A percentile compares a stretch with the other conserved stretches of the same genome.
phyloP scores from a whole-genome alignment of 768 basidiomycete genomes.

The Sutorius australiensis region DNA sequence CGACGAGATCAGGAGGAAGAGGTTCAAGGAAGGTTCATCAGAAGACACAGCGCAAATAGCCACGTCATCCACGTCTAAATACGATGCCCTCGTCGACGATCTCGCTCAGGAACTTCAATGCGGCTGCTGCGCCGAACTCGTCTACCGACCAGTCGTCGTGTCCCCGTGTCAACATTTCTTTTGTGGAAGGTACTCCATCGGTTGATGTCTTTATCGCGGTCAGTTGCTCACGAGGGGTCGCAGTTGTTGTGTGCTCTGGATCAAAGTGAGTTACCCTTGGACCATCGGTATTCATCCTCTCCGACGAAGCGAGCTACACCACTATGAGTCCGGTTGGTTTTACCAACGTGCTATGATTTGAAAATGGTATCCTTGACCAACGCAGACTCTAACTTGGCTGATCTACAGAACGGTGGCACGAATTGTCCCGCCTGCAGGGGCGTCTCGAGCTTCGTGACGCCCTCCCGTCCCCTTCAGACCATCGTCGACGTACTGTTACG shows the following conservation, averaged over 20 bases:
- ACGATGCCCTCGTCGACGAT: constrained; percentile 48
- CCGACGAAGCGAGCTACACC: neutral
- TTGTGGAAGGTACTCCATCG: constrained; percentile 67
- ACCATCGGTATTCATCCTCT: neutral
- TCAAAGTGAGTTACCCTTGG: constrained; percentile 56
- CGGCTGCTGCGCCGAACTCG: constrained; percentile 79
- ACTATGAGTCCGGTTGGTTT: neutral
- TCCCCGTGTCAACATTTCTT: constrained; percentile 88
- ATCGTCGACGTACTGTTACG: constrained; percentile 71
- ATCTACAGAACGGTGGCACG: constrained; percentile 71
- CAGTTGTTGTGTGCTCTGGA: constrained; percentile 82
- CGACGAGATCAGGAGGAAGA: constrained; percentile 52
- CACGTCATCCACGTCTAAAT: constrained; percentile 21
- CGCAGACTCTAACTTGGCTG: constrained; percentile 10
- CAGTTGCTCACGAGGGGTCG: constrained; percentile 41
- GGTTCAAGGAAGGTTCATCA: constrained; percentile 48
- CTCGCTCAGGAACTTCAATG: constrained; percentile 76
- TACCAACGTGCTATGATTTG: neutral
- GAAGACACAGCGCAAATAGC: constrained; percentile 13
- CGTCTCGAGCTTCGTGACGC: constrained; percentile 60
- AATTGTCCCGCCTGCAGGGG: constrained; percentile 82
- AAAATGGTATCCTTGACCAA: neutral
- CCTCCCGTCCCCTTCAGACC: constrained; percentile 69
- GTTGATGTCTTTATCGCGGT: neutral
- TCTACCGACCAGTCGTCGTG: constrained; percentile 79